Conservation (phyloP, 1,284 basidiomycete genomes). For the Microbotryum violaceum region DNA sequence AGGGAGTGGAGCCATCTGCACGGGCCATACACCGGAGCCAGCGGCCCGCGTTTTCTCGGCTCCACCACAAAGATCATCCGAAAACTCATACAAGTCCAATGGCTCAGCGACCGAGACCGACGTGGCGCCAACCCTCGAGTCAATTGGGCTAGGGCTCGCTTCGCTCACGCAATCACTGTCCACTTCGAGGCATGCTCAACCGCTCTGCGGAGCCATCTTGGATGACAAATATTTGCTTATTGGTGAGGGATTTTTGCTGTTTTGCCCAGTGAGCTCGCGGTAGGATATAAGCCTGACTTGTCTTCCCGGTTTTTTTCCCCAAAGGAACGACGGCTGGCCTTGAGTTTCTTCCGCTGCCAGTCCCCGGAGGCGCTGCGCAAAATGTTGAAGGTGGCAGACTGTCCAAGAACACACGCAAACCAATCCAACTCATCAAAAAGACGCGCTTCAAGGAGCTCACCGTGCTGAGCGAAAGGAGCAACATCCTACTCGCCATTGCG, state of each 20-base stretch:
- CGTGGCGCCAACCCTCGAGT: conserved; percentile 11
- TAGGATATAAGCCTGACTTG: neutral
- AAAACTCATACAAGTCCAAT: too few species aligned
- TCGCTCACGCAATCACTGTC: conserved; percentile 30
- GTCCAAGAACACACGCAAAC: conserved; percentile 31
- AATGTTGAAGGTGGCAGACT: conserved; percentile 13
- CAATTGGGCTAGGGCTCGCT: conserved; percentile 27
- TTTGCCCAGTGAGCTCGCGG: neutral
- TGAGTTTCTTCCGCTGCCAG: conserved; percentile 36
- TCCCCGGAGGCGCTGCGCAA: conserved; percentile 19
- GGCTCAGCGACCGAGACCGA: too few species aligned
- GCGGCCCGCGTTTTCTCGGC: too few species aligned
- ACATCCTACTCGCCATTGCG: conserved; percentile 37
- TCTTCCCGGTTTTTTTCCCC: too few species aligned
- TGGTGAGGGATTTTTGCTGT: conserved; percentile 9
- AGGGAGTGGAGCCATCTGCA: too few species aligned
- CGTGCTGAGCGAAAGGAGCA: conserved; percentile 34
- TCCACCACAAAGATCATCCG: too few species aligned
- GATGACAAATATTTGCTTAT: conserved; percentile 38
- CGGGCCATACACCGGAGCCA: too few species aligned
- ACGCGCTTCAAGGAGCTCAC: conserved; percentile 36
- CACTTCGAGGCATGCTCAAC: conserved; percentile 28
- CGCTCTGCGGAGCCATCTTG: conserved; percentile 37
- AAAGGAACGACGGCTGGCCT: conserved; percentile 33
- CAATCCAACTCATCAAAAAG: conserved; percentile 36